Evolutionary conservation across 208 protist species (phyloP).

Genomic region (Leishmania aethiopica): DNA sequence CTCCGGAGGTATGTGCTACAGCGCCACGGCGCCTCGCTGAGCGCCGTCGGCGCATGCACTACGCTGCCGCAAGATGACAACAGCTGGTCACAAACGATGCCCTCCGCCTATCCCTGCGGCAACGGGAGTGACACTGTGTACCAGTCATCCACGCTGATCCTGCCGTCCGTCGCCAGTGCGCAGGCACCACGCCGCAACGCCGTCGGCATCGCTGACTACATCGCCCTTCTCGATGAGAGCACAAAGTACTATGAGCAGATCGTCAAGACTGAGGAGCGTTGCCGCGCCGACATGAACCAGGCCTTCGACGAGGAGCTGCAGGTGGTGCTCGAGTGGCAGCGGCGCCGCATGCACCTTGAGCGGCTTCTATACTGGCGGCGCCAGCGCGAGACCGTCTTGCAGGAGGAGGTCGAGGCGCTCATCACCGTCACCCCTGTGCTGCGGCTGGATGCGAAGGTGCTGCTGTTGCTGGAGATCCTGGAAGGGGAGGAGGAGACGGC

Average conservation of each 20-base stretch:
- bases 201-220: conserved; percentile 64
- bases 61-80: not conserved
- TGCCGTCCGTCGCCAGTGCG: conserved; percentile 27
- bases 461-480: conserved; percentile 29
- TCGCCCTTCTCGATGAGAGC: conserved; percentile 64
- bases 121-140: not conserved
- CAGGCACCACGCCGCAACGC: conserved; percentile 46
- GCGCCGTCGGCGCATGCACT: conserved; percentile 12
- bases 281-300: conserved; percentile 36
- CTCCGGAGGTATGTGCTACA: conserved; percentile 53
- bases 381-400: conserved; percentile 39
- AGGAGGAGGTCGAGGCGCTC: conserved; percentile 34
- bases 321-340: conserved; percentile 57
- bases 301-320: conserved; percentile 44
- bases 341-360: conserved; percentile 78
- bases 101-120: conserved; percentile 5
- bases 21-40: conserved; percentile 18
- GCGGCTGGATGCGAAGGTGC: conserved; percentile 22
- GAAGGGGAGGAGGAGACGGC: conserved; percentile 41
- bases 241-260: conserved; percentile 38
- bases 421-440: conserved; percentile 19
- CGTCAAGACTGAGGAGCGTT: conserved; percentile 35
- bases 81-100: not conserved
- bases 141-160: conserved; percentile 30
- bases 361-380: conserved; percentile 78